phyloP scores from a whole-genome alignment of 2,329 filamentous ascomycete species.

The Alternaria burnsii region DNA sequence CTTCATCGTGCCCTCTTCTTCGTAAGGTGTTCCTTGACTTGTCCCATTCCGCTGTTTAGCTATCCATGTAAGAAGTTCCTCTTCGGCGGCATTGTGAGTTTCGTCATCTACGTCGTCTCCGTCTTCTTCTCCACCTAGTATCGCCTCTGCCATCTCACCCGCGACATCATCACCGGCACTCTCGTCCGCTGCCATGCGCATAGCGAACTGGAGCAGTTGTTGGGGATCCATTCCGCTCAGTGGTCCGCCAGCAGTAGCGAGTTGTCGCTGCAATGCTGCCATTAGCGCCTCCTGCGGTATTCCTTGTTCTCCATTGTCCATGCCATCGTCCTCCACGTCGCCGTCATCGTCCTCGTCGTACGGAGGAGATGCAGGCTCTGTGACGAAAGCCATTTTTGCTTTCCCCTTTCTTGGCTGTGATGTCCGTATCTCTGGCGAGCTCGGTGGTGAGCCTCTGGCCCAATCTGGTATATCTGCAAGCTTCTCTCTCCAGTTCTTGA shows the following conservation, averaged over 20 bases:
- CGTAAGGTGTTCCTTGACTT: constrained; percentile 1
- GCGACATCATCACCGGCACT: constrained; percentile 54
- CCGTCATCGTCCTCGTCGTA: constrained; percentile 27
- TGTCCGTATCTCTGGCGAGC: constrained; percentile 20
- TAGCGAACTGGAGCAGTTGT: constrained; percentile 54
- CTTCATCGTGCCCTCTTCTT: constrained; percentile 18
- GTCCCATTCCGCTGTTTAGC: constrained; percentile 36
- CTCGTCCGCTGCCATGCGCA: constrained; percentile 56
- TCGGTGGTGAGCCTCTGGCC: constrained; percentile 29
- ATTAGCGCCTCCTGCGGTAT: constrained; percentile 54
- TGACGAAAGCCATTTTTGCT: constrained; percentile 16
- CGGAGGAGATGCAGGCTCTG: constrained; percentile 25
- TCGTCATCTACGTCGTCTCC: constrained; percentile 32
- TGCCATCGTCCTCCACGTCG: constrained; percentile 24
- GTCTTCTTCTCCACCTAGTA: constrained; percentile 51
- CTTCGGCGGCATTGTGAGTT: constrained; percentile 21
- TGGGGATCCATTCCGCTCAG: constrained; percentile 53
- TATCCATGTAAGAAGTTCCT: constrained; percentile 45
- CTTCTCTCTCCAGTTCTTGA: constrained; percentile 57
- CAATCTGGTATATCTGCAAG: constrained; percentile 43
- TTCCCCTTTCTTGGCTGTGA: constrained; percentile 19
- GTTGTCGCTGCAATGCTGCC: constrained; percentile 44
- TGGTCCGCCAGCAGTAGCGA: constrained; percentile 46
- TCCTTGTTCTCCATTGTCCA: constrained; percentile 22
- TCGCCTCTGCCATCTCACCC: constrained; percentile 53